A percentile compares a stretch with the other conserved stretches of the same genome.
phyloP scores from a whole-genome alignment of 768 basidiomycete species.

The Termitomyces heimii region DNA sequence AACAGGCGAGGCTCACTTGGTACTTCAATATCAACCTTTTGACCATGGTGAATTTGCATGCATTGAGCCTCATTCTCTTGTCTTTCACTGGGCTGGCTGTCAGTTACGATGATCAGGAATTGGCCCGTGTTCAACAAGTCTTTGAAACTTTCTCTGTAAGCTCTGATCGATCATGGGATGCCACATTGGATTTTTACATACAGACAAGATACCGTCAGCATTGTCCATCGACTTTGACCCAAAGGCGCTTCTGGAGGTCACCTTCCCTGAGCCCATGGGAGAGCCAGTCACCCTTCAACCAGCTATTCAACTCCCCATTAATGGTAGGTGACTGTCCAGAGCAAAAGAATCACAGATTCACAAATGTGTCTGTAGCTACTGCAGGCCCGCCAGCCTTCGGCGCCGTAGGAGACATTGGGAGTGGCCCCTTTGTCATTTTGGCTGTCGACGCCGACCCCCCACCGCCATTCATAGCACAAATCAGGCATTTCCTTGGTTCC shows the following conservation, averaged over 20 bases:
- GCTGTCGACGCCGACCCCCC: not conserved
- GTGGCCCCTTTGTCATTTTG: not conserved
- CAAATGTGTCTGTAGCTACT: not conserved
- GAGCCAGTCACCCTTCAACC: conserved; percentile 19
- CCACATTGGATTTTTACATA: not conserved
- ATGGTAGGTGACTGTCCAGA: conserved; percentile 4
- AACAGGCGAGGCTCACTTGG: not conserved
- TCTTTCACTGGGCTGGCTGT: conserved; percentile 10
- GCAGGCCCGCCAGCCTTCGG: not conserved
- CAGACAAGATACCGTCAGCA: conserved; percentile 25
- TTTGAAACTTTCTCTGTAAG: not conserved
- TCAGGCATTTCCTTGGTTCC: not conserved
- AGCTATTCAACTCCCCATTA: conserved; percentile 16
- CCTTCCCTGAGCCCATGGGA: conserved; percentile 18
- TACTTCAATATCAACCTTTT: not conserved
- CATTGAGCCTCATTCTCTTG: conserved; percentile 5
- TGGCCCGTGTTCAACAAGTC: not conserved
- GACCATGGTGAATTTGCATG: conserved; percentile 6
- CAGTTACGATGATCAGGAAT: conserved; percentile 15
- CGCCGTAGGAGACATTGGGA: not conserved
- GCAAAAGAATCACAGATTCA: not conserved
- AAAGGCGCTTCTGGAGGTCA: conserved; percentile 26
- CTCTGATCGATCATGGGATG: not conserved
- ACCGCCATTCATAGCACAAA: not conserved
- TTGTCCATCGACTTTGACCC: conserved; percentile 28